Evolutionary conservation across 2,329 filamentous ascomycete species (phyloP), one percentile per base, ranked within the genome.

Genomic region (Fusarium clavum): DNA sequence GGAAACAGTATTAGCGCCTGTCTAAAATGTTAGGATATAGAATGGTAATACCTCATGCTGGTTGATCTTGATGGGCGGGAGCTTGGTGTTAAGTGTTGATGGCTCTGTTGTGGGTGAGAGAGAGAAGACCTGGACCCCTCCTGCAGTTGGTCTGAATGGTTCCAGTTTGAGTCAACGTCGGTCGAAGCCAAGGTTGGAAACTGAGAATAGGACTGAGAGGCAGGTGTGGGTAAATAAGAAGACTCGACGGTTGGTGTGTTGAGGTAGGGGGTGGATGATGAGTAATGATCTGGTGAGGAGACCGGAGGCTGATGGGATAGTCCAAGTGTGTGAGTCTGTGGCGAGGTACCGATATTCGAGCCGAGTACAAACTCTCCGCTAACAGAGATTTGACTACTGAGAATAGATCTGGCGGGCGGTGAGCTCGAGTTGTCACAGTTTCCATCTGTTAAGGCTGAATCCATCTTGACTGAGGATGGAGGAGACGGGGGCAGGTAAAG

Each of bases 391-490:
- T 69, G 72, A 29, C 58, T 73, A 59, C 68, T 69, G 65, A 57
- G 54, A 64, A 66, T 62, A 73, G 73, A 71, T 70, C 73, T 76
- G 69, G 67, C 58, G 56, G 56, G 64, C 65, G 73, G 73, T 76
- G 73, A 75, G 73, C 70, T 75, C 58, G 65, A 53, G 69, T 67
- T 73, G 62, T 74, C 70, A 74, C 65, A 67, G 69, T 61, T 75
- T 69, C 69, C 73, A 64, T 76, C 73, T 70, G 66, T 67, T 60
- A 57, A 52, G 62, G 63, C 66, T 71, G 73, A 71, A 60, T 76
- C 73, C 73, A 76, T 76, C 73, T 73, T 76, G 60, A 76, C 66
- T 63, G 73, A 75, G 47, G 72, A 76, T 64, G 73, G 73, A 63
- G 73, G 73, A 56, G 73, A 76, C 56, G 68, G 73, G 64, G 73